Evolutionary conservation across 1,139 yeast genomes (phyloP).

Genomic region (Debaryomyces sp.): DNA sequence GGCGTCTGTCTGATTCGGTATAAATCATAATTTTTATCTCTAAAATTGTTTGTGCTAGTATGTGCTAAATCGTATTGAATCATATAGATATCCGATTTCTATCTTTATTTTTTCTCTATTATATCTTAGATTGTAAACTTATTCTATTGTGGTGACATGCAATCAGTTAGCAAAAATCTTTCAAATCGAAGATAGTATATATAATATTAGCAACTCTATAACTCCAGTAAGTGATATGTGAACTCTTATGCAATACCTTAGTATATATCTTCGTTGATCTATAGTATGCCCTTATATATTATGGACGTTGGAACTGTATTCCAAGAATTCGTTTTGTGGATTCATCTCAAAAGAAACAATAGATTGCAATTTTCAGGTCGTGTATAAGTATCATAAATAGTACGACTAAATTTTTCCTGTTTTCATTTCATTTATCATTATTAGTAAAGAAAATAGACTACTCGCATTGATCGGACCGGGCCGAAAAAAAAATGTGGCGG

Average conservation of each 20-base stretch:
- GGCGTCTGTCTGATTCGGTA: not conserved
- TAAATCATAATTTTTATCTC: constrained; percentile 3
- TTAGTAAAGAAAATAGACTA: not conserved
- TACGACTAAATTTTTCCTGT: not conserved
- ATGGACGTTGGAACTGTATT: not conserved
- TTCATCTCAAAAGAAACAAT: constrained; percentile 3
- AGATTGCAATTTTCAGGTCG: constrained; percentile 3
- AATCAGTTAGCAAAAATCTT: constrained; percentile 2
- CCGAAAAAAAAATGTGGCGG: not conserved
- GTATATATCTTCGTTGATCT: not conserved
- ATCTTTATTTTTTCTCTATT: constrained; percentile 4
- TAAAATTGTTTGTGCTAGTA: not conserved
- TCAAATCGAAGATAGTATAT: not conserved
- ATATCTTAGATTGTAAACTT: not conserved
- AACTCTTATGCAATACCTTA: not conserved
- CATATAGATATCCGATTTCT: constrained; percentile 1
- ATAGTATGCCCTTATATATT: not conserved
- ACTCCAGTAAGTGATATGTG: not conserved
- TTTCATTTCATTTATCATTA: not conserved
- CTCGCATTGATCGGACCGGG: not conserved
- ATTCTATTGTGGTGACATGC: constrained; percentile 1
- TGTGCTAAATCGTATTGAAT: constrained; percentile 6
- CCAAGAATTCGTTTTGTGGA: constrained; percentile 3
- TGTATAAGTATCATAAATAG: constrained; percentile 1
- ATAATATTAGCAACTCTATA: constrained; percentile 1